Evolutionary conservation across 306 rosid species (phyloP), one percentile per base, ranked within the genome.

Genomic region (Trifolium fragiferum): DNA sequence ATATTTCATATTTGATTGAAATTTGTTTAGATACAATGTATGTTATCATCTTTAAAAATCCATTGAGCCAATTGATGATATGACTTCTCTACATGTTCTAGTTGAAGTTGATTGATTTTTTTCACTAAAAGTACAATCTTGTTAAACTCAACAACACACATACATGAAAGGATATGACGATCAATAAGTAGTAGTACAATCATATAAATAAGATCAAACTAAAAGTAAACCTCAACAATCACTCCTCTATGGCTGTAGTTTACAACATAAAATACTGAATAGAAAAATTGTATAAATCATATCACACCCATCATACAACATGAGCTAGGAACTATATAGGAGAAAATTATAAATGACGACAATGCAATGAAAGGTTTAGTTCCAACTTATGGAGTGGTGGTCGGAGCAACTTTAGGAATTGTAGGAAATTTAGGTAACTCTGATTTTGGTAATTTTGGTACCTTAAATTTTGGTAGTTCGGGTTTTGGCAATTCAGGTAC

Each of bases 301-400:
- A 41, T 20, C 16, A 66, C 35, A 66, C 35, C 7, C 37, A 51
- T 70, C 66, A 47, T 35, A 62, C 59, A 54, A 20, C 3, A 11
- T 41, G 18, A 43, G 44, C 57, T 21, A 60, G 19, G 18, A 32
- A 65, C 15, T 19, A n/a, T 1, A 76, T 10, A 37, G 64, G n/a
- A 35, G 8, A 20, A 15, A 13, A 8, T 7, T 46, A 4, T 25
- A 12, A 1, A 14, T 19, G 37, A 58, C 43, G 43, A 51, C 32
- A 27, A 54, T 19, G 16, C 49, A 38, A 4, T 37, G 11, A 27
- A 54, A 32, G 19, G 41, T 4, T 44, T 5, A 10, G 5, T 16
- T 54, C 32, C 6, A 46, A 18, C 55, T 63, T 33, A 78, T 51
- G 73, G 77, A 70, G 38, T 51, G 11, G 41, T 46, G 10, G 64